Conservation (phyloP, 768 basidiomycete genomes). For the Mycena vitilis region DNA sequence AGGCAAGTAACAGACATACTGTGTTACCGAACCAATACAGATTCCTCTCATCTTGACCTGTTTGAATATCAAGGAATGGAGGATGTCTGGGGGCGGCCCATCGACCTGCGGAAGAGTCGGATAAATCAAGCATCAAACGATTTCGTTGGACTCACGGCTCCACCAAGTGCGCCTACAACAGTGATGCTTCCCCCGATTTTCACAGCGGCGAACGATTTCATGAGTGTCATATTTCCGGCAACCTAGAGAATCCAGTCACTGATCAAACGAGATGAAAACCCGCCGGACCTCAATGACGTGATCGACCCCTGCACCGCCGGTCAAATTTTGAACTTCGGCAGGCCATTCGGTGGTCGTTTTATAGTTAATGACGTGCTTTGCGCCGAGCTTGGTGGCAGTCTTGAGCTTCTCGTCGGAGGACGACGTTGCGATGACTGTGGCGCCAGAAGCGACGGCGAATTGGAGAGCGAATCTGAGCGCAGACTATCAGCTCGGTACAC, state of each 20-base stretch:
- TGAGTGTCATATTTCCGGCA: no score
- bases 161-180: no score
- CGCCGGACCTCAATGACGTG: no score
- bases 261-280: no score
- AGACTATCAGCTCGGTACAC: no score
- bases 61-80: background rate
- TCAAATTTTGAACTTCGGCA: no score
- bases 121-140: background rate
- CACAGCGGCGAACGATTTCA: no score
- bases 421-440: constrained; percentile 62
- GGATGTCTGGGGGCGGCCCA: background rate
- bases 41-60: background rate
- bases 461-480: constrained; percentile 48
- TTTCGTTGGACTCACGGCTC: no score
- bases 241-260: no score
- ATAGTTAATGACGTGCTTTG: constrained; percentile 63
- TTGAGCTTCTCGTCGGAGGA: constrained; percentile 62
- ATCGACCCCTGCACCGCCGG: no score
- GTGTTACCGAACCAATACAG: background rate
- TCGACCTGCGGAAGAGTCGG: background rate
- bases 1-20: background rate
- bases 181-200: no score
- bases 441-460: constrained; percentile 61
- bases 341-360: constrained; percentile 28
- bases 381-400: constrained; percentile 53